Conservation (phyloP, 139 green algal genomes). For the Gonium pectorale region DNA sequence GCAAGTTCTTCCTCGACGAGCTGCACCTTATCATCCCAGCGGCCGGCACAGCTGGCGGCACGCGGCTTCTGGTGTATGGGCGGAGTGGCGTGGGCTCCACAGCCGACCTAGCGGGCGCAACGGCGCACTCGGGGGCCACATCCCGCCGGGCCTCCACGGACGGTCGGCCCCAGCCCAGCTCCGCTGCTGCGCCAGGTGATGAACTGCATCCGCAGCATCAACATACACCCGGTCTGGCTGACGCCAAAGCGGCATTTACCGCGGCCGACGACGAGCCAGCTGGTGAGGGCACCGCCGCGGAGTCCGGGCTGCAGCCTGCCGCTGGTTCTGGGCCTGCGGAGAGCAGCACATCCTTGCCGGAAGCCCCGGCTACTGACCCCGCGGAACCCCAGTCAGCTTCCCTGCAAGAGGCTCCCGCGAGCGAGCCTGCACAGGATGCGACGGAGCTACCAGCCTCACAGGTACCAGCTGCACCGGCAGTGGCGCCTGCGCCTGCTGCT, state of each 20-base stretch:
- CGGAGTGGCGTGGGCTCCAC: not conserved
- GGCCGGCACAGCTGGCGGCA: slow-evolving; percentile 17
- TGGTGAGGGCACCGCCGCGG: too few species aligned
- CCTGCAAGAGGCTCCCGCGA: too few species aligned
- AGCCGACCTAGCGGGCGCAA: not conserved
- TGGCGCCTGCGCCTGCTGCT: not conserved
- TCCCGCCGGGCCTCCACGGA: not conserved
- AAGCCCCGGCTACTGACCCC: too few species aligned
- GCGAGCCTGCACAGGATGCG: too few species aligned
- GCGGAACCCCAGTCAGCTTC: too few species aligned
- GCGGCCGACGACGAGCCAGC: not conserved
- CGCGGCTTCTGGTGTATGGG: slow-evolving; percentile 25
- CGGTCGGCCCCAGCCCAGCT: not conserved
- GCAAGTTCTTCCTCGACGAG: slow-evolving; percentile 56
- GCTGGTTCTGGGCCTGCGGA: too few species aligned
- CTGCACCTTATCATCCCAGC: slow-evolving; percentile 53
- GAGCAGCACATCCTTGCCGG: too few species aligned
- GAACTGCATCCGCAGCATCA: not conserved
- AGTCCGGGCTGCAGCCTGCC: too few species aligned
- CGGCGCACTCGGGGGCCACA: not conserved
- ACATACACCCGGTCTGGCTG: not conserved
- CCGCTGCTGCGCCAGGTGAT: not conserved
- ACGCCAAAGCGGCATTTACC: not conserved
- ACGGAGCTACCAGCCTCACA: too few species aligned
- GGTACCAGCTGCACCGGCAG: not conserved